These are phyloP conservation scores for Globisporangium nagaii DNA, from an alignment of 352 stramenopile genomes.

Conservation along the genomic window DNA sequence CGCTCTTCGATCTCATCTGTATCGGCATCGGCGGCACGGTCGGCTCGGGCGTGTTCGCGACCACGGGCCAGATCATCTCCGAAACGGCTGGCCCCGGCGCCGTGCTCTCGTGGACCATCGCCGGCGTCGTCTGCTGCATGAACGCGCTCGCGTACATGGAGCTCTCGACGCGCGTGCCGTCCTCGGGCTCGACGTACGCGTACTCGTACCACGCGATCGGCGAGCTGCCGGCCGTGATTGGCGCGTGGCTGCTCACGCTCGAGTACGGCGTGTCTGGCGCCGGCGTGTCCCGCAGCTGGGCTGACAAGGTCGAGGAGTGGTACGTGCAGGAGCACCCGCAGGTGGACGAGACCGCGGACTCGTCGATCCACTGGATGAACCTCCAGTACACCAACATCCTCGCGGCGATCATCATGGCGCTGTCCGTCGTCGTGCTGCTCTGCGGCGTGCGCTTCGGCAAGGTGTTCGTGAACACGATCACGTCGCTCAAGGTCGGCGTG, in stretches of 20 bases:
- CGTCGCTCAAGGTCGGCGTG: conserved; percentile 71
- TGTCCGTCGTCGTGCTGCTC: conserved; percentile 70
- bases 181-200: conserved; percentile 87
- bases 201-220: conserved; percentile 92
- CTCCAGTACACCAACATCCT: conserved; percentile 53
- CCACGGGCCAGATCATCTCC: conserved; percentile 73
- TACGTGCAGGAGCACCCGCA: conserved; percentile 36
- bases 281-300: conserved; percentile 91
- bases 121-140: conserved; percentile 71
- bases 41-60: conserved; percentile 89
- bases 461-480: conserved; percentile 86
- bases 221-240: conserved; percentile 89
- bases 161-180: conserved; percentile 81
- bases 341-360: conserved; percentile 6
- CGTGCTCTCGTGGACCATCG: conserved; percentile 78
- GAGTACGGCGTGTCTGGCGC: conserved; percentile 90
- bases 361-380: conserved; percentile 47
- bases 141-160: conserved; percentile 90
- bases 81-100: conserved; percentile 68
- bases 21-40: conserved; percentile 92
- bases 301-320: conserved; percentile 83
- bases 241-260: conserved; percentile 85
- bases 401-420: conserved; percentile 62
- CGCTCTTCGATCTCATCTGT: conserved; percentile 86
- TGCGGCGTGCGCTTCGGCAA: conserved; percentile 87